Evolutionary conservation across 495 filamentous ascomycete genomes (phyloP), one percentile per base, ranked within the genome.

Genomic region (Podospora fimiseda): DNA sequence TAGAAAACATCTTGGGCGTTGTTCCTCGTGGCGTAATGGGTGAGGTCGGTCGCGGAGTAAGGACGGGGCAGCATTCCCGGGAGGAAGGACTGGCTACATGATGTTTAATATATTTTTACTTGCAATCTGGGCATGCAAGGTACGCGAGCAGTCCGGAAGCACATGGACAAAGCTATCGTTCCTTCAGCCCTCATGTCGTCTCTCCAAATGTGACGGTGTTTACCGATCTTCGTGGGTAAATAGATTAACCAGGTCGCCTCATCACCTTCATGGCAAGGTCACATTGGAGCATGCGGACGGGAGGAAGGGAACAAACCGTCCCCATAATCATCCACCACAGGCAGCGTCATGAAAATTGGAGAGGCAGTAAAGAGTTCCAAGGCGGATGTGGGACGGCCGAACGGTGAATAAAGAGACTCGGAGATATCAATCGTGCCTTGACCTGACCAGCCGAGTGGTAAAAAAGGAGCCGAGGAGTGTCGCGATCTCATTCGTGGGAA

Each of bases 91-190:
- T n/a, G 53, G 30, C 30, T 43, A 38, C 33, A 24, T 37, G 8
- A 38, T 21, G 44, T 48, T 46, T 63, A 50, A 65, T 62, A 59
- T 56, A 60, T 52, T n/a, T n/a, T 33, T 11, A 33, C 46, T 50
- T 47, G 38, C 27, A 21, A 37, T 9, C 50, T 44, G 56, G 62
- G 43, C 61, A 65, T 65, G 63, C 60, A 65, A 61, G 64, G 60
- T 48, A 64, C 62, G 37, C n/a, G 27, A 33, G 27, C 27, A 33
- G n/a, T n/a, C n/a, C n/a, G n/a, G n/a, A n/a, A n/a, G n/a, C n/a
- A n/a, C n/a, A n/a, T n/a, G n/a, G n/a, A n/a, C n/a, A n/a, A n/a
- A n/a, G n/a, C n/a, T n/a, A n/a, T n/a, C n/a, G n/a, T n/a, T n/a
- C n/a, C n/a, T 33, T 11, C 27, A 5, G 27, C 27, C 5, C 27